Percentiles rank a stretch among this genome's conserved stretches.
phyloP scores from a whole-genome alignment of 2,329 filamentous ascomycete species.

The Byssothecium circinans region DNA sequence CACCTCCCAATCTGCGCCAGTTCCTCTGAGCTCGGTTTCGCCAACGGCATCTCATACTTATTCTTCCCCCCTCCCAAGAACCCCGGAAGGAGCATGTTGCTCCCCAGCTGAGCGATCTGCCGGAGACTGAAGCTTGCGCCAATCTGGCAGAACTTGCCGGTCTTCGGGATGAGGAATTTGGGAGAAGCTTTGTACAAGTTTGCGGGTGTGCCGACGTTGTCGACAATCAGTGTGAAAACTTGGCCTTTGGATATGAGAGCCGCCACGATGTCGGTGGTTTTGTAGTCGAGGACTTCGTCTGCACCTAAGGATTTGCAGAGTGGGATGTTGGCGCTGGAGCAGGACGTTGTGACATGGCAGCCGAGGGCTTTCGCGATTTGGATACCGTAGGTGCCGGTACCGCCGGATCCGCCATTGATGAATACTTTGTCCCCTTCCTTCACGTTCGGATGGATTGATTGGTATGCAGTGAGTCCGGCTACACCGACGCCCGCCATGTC shows the following conservation, averaged over 20 bases:
- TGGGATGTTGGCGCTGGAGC: constrained; percentile 60
- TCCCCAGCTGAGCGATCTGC: constrained; percentile 33
- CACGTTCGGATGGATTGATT: constrained; percentile 41
- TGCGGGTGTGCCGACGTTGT: constrained; percentile 57
- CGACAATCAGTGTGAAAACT: constrained; percentile 58
- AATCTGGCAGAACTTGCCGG: constrained; percentile 51
- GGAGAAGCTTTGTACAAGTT: constrained; percentile 58
- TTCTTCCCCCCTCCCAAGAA: constrained; percentile 56
- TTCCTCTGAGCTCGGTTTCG: constrained; percentile 48
- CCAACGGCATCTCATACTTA: constrained; percentile 44
- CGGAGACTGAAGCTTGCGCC: constrained; percentile 15
- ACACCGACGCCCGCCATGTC: constrained; percentile 43
- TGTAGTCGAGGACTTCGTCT: constrained; percentile 66
- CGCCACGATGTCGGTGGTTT: constrained; percentile 50
- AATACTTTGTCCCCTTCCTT: constrained; percentile 57
- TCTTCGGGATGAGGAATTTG: constrained; percentile 51
- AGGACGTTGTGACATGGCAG: constrained; percentile 61
- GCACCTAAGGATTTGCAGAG: constrained; percentile 63
- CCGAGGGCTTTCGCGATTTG: constrained; percentile 65
- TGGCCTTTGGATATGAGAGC: constrained; percentile 52
- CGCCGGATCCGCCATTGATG: constrained; percentile 67
- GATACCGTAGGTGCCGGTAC: constrained; percentile 61
- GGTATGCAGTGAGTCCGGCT: constrained; percentile 45
- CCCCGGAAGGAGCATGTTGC: constrained; percentile 48
- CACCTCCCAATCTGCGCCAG: constrained; percentile 55